Conservation (phyloP, 257 asterid genomes). For the Solanum lycopersicoides region DNA sequence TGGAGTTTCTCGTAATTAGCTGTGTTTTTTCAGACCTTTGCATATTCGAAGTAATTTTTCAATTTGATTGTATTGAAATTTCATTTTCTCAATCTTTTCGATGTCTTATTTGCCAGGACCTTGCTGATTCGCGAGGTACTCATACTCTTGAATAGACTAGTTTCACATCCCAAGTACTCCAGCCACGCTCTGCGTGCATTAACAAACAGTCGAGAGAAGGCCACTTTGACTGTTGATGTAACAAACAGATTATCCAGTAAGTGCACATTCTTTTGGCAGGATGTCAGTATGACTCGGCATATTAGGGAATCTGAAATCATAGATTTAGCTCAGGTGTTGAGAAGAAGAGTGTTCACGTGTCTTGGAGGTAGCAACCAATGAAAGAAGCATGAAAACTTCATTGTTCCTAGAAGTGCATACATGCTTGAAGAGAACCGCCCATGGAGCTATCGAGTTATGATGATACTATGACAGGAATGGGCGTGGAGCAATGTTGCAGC, state of each 20-base stretch:
- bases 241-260: constrained; percentile 59
- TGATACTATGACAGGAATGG: not conserved
- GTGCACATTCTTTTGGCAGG: constrained; percentile 36
- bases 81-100: not conserved
- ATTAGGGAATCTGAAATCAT: constrained; percentile 55
- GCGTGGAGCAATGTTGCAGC: not conserved
- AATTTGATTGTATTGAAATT: not conserved
- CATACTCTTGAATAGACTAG: constrained; percentile 78
- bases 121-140: constrained; percentile 77
- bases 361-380: constrained; percentile 45
- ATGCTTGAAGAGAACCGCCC: not conserved
- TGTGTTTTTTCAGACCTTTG: not conserved
- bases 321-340: constrained; percentile 67
- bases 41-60: not conserved
- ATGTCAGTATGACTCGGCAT: constrained; percentile 33
- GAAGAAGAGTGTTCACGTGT: constrained; percentile 56
- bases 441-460: not conserved
- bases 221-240: constrained; percentile 47
- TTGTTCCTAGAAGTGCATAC: not conserved
- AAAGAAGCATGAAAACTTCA: constrained; percentile 1
- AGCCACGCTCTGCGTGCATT: constrained; percentile 46
- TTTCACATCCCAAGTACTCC: constrained; percentile 73
- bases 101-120: constrained; percentile 30
- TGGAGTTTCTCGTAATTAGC: not conserved
- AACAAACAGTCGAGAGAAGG: constrained; percentile 45